Conservation (phyloP, 805 yeast species). For the Schwanniomyces sp. region DNA sequence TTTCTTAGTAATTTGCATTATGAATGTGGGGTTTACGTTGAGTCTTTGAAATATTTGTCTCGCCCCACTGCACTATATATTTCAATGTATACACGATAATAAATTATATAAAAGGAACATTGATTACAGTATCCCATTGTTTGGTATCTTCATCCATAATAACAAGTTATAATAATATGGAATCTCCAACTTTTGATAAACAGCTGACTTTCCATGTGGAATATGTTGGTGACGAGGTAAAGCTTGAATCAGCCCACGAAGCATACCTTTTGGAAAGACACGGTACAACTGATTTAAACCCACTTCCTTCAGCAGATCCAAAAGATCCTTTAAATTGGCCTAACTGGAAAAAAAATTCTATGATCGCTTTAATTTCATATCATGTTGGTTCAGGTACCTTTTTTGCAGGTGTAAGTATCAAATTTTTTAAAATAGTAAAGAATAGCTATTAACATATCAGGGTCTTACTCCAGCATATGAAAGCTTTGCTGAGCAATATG, state of each 20-base stretch:
- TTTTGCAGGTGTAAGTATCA: constrained; percentile 12
- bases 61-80: too few relatives aligned
- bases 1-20: not conserved
- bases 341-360: constrained; percentile 8
- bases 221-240: not conserved
- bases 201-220: not conserved
- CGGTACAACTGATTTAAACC: constrained; percentile 12
- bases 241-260: constrained; percentile 1
- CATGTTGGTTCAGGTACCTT: constrained; percentile 12
- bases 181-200: not conserved
- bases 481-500: not conserved
- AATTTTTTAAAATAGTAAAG: not conserved
- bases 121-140: too few relatives aligned
- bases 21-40: not conserved
- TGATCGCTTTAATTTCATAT: constrained; percentile 12
- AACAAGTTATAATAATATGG: not conserved
- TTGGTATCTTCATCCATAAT: too few relatives aligned
- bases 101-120: not conserved
- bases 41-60: too few relatives aligned
- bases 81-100: not conserved
- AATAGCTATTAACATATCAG: not conserved
- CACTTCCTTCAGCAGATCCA: constrained; percentile 12
- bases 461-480: constrained; percentile 1
- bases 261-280: constrained; percentile 11
- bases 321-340: constrained; percentile 17